These are phyloP conservation scores for Kodamaea lidongshanica DNA, from an alignment of 805 yeast genomes.

Conservation along the genomic window DNA sequence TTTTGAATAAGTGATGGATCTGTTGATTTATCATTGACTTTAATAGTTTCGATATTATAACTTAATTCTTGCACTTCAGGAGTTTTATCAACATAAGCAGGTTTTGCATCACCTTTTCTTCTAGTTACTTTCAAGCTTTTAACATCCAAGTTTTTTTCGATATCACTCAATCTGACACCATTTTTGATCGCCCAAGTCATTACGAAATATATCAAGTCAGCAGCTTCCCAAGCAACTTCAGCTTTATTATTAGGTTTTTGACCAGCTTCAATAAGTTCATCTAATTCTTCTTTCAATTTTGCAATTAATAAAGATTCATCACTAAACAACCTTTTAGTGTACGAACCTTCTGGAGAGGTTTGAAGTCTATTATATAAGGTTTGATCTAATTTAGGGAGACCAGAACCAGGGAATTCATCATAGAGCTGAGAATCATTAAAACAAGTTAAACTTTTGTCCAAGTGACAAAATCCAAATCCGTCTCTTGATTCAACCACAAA, in stretches of 20 bases:
- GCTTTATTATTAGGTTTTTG: conserved; percentile 20
- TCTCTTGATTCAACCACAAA: conserved; percentile 73
- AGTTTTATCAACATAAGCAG: conserved; percentile 54
- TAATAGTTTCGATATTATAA: conserved; percentile 48
- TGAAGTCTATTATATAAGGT: conserved; percentile 56
- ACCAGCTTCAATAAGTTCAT: conserved; percentile 84
- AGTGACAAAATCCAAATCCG: conserved; percentile 91
- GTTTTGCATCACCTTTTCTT: conserved; percentile 94
- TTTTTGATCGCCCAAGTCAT: conserved; percentile 51
- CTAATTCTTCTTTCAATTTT: conserved; percentile 92
- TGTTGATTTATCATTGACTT: conserved; percentile 32
- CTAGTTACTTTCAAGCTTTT: conserved; percentile 85
- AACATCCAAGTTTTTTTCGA: conserved; percentile 76
- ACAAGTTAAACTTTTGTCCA: conserved; percentile 66
- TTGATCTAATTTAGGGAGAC: conserved; percentile 62
- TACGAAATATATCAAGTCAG: conserved; percentile 68
- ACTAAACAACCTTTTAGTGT: conserved; percentile 79
- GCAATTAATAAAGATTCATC: conserved; percentile 75
- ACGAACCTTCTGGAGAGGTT: conserved; percentile 88
- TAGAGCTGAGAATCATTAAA: conserved; percentile 45
- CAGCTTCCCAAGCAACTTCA: conserved; percentile 93
- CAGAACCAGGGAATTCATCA: conserved; percentile 48
- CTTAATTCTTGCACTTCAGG: conserved; percentile 14
- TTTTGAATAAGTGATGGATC: conserved; percentile 41
- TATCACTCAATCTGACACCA: conserved; percentile 75